A percentile compares a stretch with the other conserved stretches of the same genome.
These are phyloP conservation scores for Thelonectria rubi DNA, from an alignment of 2,329 filamentous ascomycete species.

Conservation along the genomic window DNA sequence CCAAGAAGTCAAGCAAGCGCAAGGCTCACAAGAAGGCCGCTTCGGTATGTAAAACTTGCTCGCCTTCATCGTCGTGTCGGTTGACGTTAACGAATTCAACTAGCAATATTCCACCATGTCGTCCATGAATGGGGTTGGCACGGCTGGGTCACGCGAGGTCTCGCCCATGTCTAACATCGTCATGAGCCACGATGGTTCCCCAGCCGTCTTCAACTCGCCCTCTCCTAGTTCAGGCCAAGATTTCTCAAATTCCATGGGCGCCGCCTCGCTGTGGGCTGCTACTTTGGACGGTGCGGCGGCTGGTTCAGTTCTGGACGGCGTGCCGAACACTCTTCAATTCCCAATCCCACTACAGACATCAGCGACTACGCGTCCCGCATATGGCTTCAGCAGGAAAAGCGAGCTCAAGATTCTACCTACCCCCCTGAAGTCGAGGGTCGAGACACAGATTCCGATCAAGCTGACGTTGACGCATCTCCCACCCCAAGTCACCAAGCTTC, in stretches of 20 bases:
- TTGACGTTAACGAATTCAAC: slow-evolving; percentile 40
- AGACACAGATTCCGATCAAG: slow-evolving; percentile 93
- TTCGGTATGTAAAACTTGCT: slow-evolving; percentile 50
- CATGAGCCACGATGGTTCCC: slow-evolving; percentile 63
- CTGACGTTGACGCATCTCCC: slow-evolving; percentile 82
- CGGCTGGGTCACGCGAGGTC: slow-evolving; percentile 59
- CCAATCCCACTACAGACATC: slow-evolving; percentile 46
- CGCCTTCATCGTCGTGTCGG: neutral
- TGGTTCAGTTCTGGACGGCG: slow-evolving; percentile 32
- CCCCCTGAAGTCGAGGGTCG: slow-evolving; percentile 86
- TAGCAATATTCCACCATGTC: slow-evolving; percentile 63
- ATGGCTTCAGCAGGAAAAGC: slow-evolving; percentile 48
- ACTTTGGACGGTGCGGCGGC: slow-evolving; percentile 40
- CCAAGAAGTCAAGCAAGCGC: slow-evolving; percentile 31
- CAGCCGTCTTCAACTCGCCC: slow-evolving; percentile 57
- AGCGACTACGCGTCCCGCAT: slow-evolving; percentile 38
- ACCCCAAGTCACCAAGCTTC: slow-evolving; percentile 78
- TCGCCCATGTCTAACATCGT: slow-evolving; percentile 64
- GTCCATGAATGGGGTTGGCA: slow-evolving; percentile 59
- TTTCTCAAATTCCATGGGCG: slow-evolving; percentile 47
- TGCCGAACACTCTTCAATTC: slow-evolving; percentile 42
- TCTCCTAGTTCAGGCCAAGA: slow-evolving; percentile 55
- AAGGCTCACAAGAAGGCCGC: slow-evolving; percentile 43
- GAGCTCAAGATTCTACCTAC: slow-evolving; percentile 71
- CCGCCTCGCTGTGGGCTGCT: slow-evolving; percentile 49